Evolutionary conservation across 2,329 filamentous ascomycete species (phyloP).

Genomic region (Fusarium napiforme): DNA sequence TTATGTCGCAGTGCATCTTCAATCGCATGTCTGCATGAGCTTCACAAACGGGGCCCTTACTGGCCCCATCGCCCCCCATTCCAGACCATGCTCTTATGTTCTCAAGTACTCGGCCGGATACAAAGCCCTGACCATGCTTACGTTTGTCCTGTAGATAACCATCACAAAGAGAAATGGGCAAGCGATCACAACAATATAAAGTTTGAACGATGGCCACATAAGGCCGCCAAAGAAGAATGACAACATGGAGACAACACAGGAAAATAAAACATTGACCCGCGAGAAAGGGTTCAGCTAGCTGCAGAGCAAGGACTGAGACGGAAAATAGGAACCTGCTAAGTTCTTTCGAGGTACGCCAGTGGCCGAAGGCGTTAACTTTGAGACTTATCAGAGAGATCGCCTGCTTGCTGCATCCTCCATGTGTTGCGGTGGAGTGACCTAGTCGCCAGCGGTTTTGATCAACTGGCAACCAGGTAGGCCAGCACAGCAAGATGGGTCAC

Average conservation of each 20-base stretch:
- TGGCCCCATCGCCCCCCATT: slow-evolving; percentile 35
- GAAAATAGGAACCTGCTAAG: slow-evolving; percentile 39
- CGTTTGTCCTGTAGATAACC: slow-evolving; percentile 8
- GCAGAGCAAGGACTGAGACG: slow-evolving; percentile 19
- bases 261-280: slow-evolving; percentile 17
- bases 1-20: slow-evolving; percentile 41
- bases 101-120: slow-evolving; percentile 27
- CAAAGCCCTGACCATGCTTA: slow-evolving; percentile 18
- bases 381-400: slow-evolving; percentile 59
- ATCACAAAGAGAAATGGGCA: slow-evolving; percentile 9
- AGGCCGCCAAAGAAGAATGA: slow-evolving; percentile 3
- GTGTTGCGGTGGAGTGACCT: slow-evolving; percentile 68
- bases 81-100: slow-evolving; percentile 33
- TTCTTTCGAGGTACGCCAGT: slow-evolving; percentile 43
- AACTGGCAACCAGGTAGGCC: slow-evolving; percentile 88
- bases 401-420: slow-evolving; percentile 57
- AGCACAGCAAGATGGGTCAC: slow-evolving; percentile 87
- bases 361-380: slow-evolving; percentile 47
- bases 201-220: slow-evolving; percentile 16
- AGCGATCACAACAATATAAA: slow-evolving; percentile 9
- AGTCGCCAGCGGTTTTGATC: slow-evolving; percentile 71
- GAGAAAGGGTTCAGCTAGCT: slow-evolving; percentile 28
- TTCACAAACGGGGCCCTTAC: slow-evolving; percentile 36
- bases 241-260: not conserved
- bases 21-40: slow-evolving; percentile 44